A percentile compares a stretch with the other conserved stretches of the same genome.
phyloP scores from a whole-genome alignment of 345 rosid species.

The Acer saccharum region DNA sequence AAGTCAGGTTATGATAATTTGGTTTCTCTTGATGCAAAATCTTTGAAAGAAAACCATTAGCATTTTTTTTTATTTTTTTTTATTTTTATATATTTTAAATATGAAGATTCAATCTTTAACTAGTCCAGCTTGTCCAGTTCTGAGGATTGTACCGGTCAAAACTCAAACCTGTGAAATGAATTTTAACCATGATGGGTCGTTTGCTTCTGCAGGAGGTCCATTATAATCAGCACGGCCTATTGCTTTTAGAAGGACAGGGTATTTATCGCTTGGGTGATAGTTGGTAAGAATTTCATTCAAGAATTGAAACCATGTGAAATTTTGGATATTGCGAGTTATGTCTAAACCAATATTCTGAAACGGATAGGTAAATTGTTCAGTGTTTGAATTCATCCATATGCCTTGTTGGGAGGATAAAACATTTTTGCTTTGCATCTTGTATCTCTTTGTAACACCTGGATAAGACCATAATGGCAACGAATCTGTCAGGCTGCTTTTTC shows the following conservation, averaged over 20 bases:
- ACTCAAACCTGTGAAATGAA: neutral
- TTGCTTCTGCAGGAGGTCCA: constrained; percentile 77
- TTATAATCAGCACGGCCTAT: constrained; percentile 90
- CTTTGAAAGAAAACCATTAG: neutral
- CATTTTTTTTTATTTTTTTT: neutral
- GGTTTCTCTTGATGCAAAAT: constrained; percentile 1
- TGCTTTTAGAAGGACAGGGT: constrained; percentile 94
- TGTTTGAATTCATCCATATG: neutral
- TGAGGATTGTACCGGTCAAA: neutral
- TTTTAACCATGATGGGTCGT: neutral
- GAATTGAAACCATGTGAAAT: constrained; percentile 19
- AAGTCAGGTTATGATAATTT: neutral
- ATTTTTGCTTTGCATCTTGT: neutral
- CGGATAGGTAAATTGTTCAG: neutral
- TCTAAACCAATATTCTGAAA: neutral
- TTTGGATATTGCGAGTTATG: neutral
- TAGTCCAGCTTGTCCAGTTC: neutral
- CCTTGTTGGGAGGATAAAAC: neutral
- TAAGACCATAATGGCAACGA: neutral
- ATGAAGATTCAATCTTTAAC: neutral
- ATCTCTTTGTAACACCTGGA: neutral
- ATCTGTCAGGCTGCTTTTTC: neutral
- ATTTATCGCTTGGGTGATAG: constrained; percentile 82
- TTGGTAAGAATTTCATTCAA: constrained; percentile 56
- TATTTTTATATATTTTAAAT: neutral